Percentiles rank a stretch among this genome's conserved stretches.
Conservation (phyloP, 305 asterid species). For the Fraxinus dipetala region DNA sequence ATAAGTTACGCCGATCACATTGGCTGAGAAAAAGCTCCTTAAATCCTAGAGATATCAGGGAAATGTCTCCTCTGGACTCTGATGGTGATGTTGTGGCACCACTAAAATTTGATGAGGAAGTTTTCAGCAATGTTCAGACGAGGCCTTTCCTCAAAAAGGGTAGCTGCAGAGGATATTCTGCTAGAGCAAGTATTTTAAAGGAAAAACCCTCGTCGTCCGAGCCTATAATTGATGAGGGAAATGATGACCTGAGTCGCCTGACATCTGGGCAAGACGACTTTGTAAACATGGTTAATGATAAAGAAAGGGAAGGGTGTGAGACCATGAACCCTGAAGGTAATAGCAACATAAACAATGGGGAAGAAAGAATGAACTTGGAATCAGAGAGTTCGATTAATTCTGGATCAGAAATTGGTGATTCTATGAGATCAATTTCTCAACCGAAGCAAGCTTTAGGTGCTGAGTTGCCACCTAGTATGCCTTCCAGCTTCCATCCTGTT, state of each 20-base stretch:
- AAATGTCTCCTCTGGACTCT: constrained; percentile 38
- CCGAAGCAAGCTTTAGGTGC: constrained; percentile 62
- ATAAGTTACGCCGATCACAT: constrained; percentile 50
- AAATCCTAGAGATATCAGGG: constrained; percentile 46
- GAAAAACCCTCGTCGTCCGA: constrained; percentile 39
- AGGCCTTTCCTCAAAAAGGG: constrained; percentile 67
- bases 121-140: constrained; percentile 37
- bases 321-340: constrained; percentile 34
- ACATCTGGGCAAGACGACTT: constrained; percentile 46
- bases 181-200: constrained; percentile 48
- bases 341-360: constrained; percentile 36
- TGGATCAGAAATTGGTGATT: constrained; percentile 67
- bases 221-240: constrained; percentile 38
- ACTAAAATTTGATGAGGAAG: constrained; percentile 48
- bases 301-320: constrained; percentile 49
- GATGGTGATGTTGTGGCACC: constrained; percentile 48
- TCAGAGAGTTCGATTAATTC: constrained; percentile 45
- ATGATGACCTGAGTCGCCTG: constrained; percentile 30
- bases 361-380: constrained; percentile 37
- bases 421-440: constrained; percentile 42
- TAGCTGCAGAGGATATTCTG: constrained; percentile 47
- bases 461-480: constrained; percentile 44
- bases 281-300: constrained; percentile 37
- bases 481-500: constrained; percentile 44
- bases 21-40: constrained; percentile 55